Base-by-base conservation (phyloP, 1,284 basidiomycete genomes). In the Puccinia polysora region DNA sequence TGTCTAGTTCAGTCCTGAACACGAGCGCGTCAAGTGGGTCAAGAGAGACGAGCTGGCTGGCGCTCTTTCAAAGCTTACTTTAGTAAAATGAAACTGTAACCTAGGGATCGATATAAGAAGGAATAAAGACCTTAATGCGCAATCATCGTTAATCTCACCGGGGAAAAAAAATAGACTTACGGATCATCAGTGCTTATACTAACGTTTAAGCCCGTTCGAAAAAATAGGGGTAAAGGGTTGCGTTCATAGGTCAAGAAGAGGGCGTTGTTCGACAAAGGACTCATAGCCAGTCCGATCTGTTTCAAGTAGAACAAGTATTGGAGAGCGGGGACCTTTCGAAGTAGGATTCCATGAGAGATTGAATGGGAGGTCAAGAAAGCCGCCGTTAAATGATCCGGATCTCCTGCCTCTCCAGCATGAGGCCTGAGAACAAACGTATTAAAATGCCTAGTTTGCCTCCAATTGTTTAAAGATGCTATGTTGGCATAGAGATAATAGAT, bases 371-470 rank as follows among this genome's bases (percentile, higher is more conserved):
- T 93, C 30, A 99, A 84, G 85, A 92, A 98, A 1, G 95, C 90
- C 0, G 95, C 90, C 0, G 94, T 91, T 23, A 98, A 85, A 80
- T 98, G 96, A 80, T 98, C 95, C 0, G 96, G 91, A 79, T 99
- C 96, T 49, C 96, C 96, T 0, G 96, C 96, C 83, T 99, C 96
- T 68, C 96, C 96, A 30, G 90, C 90, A 81, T 98, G 96, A 0
- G 96, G 96, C 49, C 96, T 88, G 73, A 99, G 86, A 45, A 97
- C 95, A 79, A 99, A 95, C 0, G 95, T 98, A 94, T 92, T 97
- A 82, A 98, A 98, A 4, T 93, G 92, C 47, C 95, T 84, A 23
- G 83, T 82, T 72, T 84, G 85, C 50, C 96, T 85, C 93, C 93
- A 98, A 69, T 90, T 87, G 80, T 98, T 98, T 73, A 98, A 82